Percentiles rank a stretch among this genome's conserved stretches.
These are phyloP conservation scores for Fusarium devonianum DNA, from an alignment of 2,329 filamentous ascomycete genomes.

Conservation along the genomic window DNA sequence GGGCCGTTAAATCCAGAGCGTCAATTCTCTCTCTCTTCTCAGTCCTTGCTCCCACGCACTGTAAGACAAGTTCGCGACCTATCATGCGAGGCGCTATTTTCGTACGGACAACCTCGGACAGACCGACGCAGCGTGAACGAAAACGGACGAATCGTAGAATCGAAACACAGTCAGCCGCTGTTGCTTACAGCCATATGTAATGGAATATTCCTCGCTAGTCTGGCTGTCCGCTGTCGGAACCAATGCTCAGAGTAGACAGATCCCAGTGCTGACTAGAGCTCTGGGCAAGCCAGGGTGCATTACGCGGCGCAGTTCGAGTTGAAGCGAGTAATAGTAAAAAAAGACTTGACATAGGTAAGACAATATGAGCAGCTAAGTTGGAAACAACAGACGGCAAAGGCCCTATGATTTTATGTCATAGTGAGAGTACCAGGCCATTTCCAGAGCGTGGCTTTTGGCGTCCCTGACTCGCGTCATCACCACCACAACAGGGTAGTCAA, in stretches of 20 bases:
- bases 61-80: not conserved
- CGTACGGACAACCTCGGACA: not conserved
- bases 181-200: conserved; percentile 2
- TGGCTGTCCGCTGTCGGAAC: not conserved
- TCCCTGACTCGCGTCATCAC: not conserved
- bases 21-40: not conserved
- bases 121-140: not conserved
- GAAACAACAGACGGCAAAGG: not conserved
- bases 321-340: too few relatives aligned
- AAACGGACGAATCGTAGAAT: not conserved
- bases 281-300: not conserved
- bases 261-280: not conserved
- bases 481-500: too few relatives aligned
- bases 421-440: not conserved
- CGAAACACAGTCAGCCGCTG: conserved; percentile 3
- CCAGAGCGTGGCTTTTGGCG: not conserved
- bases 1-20: not conserved
- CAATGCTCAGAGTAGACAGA: not conserved
- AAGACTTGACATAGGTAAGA: not conserved
- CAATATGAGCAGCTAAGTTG: not conserved
- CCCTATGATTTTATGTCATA: not conserved
- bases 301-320: too few relatives aligned
- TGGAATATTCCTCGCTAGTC: not conserved
- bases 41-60: not conserved
- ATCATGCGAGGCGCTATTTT: not conserved